Percentiles rank a stretch among this genome's conserved stretches.
Conservation (phyloP, 768 basidiomycete genomes). For the Mycena indigotica region DNA sequence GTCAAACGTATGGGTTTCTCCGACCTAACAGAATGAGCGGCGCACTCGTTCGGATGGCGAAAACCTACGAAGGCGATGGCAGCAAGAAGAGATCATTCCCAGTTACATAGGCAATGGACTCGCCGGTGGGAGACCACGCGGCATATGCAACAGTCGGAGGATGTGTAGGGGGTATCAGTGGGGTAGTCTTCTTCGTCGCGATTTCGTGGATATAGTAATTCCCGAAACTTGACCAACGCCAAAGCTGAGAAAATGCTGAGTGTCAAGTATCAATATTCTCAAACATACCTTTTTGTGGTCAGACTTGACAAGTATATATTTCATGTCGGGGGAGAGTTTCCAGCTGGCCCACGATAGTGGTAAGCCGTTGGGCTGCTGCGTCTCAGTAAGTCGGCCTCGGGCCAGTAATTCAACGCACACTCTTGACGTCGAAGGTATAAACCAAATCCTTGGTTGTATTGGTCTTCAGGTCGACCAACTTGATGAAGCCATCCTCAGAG, state of each 20-base stretch:
- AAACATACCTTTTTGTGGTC: conserved; percentile 66
- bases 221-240: conserved; percentile 88
- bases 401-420: conserved; percentile 46
- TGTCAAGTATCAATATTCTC: conserved; percentile 11
- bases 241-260: conserved; percentile 61
- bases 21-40: conserved; percentile 28
- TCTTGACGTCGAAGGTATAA: conserved; percentile 55
- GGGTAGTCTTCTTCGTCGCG: conserved; percentile 63
- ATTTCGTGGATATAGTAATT: conserved; percentile 94
- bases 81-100: conserved; percentile 90
- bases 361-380: conserved; percentile 54
- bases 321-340: conserved; percentile 90
- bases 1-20: conserved; percentile 74
- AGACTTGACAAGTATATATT: conserved; percentile 81
- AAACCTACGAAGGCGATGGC: conserved; percentile 61
- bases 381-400: conserved; percentile 5
- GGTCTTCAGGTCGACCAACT: conserved; percentile 78
- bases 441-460: conserved; percentile 70
- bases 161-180: conserved; percentile 65
- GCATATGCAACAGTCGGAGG: conserved; percentile 80
- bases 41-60: neutral
- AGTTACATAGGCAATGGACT: conserved; percentile 84
- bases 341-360: conserved; percentile 58
- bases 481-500: conserved; percentile 61
- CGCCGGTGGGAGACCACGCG: conserved; percentile 83